These are phyloP conservation scores for Jatropha curcas DNA, from an alignment of 345 rosid species.

Conservation along the genomic window DNA sequence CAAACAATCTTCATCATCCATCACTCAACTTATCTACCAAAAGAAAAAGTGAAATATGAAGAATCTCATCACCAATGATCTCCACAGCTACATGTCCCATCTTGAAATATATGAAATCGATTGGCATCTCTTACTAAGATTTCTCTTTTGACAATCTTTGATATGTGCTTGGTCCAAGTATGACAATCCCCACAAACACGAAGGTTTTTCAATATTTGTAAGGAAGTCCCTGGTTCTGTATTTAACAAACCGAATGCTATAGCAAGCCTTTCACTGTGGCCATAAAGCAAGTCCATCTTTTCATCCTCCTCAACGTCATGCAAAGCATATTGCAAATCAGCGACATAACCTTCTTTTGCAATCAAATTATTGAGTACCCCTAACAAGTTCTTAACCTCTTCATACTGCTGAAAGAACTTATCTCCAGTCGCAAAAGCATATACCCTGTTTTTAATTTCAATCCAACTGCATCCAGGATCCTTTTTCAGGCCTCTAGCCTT, in stretches of 20 bases:
- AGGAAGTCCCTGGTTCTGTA: slow-evolving; percentile 54
- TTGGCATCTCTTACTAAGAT: slow-evolving; percentile 71
- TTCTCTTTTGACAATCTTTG: slow-evolving; percentile 46
- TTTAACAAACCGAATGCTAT: slow-evolving; percentile 66
- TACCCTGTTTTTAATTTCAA: slow-evolving; percentile 41
- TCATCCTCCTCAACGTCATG: slow-evolving; percentile 63
- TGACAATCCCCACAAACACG: slow-evolving; percentile 82
- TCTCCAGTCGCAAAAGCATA: slow-evolving; percentile 53
- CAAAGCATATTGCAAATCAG: slow-evolving; percentile 51
- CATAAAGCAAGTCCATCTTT: slow-evolving; percentile 56
- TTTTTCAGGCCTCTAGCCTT: slow-evolving; percentile 48
- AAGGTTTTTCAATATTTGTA: slow-evolving; percentile 71
- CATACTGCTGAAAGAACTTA: slow-evolving; percentile 42
- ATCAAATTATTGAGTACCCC: slow-evolving; percentile 41
- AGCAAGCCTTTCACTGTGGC: slow-evolving; percentile 75
- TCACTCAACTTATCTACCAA: neutral
- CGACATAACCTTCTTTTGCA: slow-evolving; percentile 61
- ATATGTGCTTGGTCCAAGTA: slow-evolving; percentile 56
- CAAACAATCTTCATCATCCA: neutral
- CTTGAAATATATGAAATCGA: slow-evolving; percentile 62
- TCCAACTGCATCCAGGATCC: slow-evolving; percentile 59
- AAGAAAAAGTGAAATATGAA: neutral
- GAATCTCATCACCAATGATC: slow-evolving; percentile 54
- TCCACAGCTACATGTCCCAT: slow-evolving; percentile 64
- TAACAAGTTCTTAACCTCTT: slow-evolving; percentile 47